Base-by-base conservation (phyloP, 306 rosid species). In the Psophocarpus tetragonolobus region DNA sequence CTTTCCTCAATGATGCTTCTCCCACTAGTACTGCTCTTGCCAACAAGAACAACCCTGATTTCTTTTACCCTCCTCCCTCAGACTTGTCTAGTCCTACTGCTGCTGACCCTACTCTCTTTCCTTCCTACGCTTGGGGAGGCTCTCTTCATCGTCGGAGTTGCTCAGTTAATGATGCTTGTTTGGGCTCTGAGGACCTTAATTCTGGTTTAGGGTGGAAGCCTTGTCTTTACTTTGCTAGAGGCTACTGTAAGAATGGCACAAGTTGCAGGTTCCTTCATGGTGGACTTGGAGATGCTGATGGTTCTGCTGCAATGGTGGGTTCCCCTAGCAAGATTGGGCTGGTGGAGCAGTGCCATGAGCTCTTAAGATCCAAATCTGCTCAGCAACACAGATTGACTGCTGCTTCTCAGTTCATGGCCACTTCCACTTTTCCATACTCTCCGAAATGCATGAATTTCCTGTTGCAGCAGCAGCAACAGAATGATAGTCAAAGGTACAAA, bases 131-230 rank as follows among this genome's bases (percentile, higher is more conserved):
- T 4, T 94, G 91, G 89, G 93, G 87, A 30, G 95, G 91, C 26
- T 38, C 88, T 4, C 71, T 91, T 5, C 96, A 95, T 48, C 87
- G 92, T 1, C 84, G 97, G 73, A 95, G 99, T 81, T 92, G 86
- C 76, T 95, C 99, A 0, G 96, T 92, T 6, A 92, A 84, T 70
- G 98, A 95, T 35, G 95, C 84, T 23, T 87, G 88, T 76, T 68
- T 91, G 78, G 91, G 71, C 9, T 63, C 94, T 10, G 99, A 96
- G 76, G 98, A 92, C 44, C 91, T 90, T 9, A 91, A 81, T 81
- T 85, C 87, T 5, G 98, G 97, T 27, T 79, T 92, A 35, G 99
- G 99, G 1, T 96, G 99, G 99, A 96, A 96, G 68, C 98, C 99
- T 6, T 96, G 99, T 44, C 90, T 96, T 38, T 96, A 96, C 82